A percentile compares a stretch with the other conserved stretches of the same genome.
phyloP scores from a whole-genome alignment of 1,139 yeast genomes.

The Lodderomyces elongisporus region DNA sequence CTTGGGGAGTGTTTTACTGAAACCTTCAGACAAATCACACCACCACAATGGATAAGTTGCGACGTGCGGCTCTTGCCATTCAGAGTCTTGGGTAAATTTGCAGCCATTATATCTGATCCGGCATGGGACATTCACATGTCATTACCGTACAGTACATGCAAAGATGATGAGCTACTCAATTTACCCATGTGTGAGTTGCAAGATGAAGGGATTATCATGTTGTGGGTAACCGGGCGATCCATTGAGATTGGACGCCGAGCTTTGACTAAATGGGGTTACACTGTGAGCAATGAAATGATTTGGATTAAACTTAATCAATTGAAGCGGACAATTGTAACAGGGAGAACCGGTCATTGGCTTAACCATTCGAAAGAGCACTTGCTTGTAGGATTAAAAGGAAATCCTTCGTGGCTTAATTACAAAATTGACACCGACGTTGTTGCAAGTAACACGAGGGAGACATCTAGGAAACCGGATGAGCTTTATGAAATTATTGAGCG shows the following conservation, averaged over 20 bases:
- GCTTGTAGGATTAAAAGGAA: slow-evolving; percentile 77
- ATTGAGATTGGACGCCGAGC: slow-evolving; percentile 82
- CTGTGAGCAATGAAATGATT: slow-evolving; percentile 68
- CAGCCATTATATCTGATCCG: slow-evolving; percentile 86
- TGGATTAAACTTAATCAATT: slow-evolving; percentile 92
- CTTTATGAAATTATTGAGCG: slow-evolving; percentile 81
- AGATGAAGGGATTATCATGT: slow-evolving; percentile 72
- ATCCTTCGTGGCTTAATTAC: slow-evolving; percentile 66
- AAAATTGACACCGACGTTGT: slow-evolving; percentile 70
- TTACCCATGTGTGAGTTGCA: slow-evolving; percentile 68
- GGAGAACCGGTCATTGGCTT: slow-evolving; percentile 95
- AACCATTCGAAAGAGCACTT: slow-evolving; percentile 93
- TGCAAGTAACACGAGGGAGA: slow-evolving; percentile 81
- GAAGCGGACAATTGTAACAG: slow-evolving; percentile 85
- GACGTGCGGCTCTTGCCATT: slow-evolving; percentile 74
- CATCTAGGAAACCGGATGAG: slow-evolving; percentile 89
- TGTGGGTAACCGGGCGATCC: slow-evolving; percentile 96
- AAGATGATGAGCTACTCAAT: slow-evolving; percentile 63
- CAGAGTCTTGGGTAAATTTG: slow-evolving; percentile 69
- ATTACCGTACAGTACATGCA: slow-evolving; percentile 71
- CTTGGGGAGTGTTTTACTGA: slow-evolving; percentile 52
- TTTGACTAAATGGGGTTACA: slow-evolving; percentile 76
- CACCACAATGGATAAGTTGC: slow-evolving; percentile 84
- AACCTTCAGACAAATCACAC: slow-evolving; percentile 25
- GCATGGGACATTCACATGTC: slow-evolving; percentile 89